Evolutionary conservation across 2,329 filamentous ascomycete genomes (phyloP).

Genomic region (Aspergillus hiratsukae): DNA sequence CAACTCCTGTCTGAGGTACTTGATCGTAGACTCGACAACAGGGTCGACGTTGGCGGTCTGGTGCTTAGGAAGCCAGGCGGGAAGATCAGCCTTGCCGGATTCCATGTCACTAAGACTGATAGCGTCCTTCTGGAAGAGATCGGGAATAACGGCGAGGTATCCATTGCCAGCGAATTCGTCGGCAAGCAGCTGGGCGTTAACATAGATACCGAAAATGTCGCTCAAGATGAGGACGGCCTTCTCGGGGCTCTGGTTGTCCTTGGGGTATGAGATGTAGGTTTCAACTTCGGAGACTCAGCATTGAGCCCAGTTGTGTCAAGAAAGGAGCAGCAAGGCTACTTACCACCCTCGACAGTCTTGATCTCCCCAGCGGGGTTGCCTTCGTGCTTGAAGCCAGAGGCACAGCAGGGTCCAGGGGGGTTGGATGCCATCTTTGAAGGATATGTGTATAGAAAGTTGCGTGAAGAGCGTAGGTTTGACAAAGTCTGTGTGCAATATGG

Average conservation of each 20-base stretch:
- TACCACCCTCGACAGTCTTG: slow-evolving; percentile 45
- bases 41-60: slow-evolving; percentile 51
- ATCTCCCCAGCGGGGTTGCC: slow-evolving; percentile 46
- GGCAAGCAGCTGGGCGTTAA: slow-evolving; percentile 62
- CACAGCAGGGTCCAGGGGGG: slow-evolving; percentile 46
- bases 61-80: slow-evolving; percentile 47
- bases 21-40: slow-evolving; percentile 47
- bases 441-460: neutral
- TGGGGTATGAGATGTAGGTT: slow-evolving; percentile 54
- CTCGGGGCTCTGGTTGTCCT: slow-evolving; percentile 46
- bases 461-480: neutral
- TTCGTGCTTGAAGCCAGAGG: slow-evolving; percentile 49
- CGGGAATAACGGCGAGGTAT: slow-evolving; percentile 64
- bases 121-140: slow-evolving; percentile 65
- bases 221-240: slow-evolving; percentile 54
- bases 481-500: neutral
- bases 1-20: slow-evolving; percentile 54
- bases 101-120: slow-evolving; percentile 49
- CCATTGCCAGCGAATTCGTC: slow-evolving; percentile 72
- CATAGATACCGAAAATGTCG: slow-evolving; percentile 57
- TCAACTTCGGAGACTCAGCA: slow-evolving; percentile 38
- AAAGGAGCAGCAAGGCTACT: slow-evolving; percentile 8
- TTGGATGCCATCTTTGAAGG: slow-evolving; percentile 47
- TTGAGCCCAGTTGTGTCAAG: neutral
- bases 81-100: slow-evolving; percentile 47